Evolutionary conservation across 2,329 filamentous ascomycete species (phyloP).

Genomic region (Purpureocillium lavendulum): DNA sequence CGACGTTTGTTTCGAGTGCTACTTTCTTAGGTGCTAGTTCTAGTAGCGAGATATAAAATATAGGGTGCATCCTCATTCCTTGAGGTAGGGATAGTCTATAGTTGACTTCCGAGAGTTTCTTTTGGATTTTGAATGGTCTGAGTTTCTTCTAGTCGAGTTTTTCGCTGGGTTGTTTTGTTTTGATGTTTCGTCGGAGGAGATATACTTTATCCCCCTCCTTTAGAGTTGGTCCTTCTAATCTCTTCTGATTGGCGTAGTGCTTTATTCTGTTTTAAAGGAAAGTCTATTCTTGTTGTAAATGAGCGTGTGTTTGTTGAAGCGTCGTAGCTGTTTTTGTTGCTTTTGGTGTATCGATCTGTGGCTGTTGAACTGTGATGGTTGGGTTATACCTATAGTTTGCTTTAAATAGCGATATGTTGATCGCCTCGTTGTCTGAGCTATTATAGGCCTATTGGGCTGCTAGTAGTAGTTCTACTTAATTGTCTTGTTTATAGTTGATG

Average conservation of each 20-base stretch:
- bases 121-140: conserved; percentile 8
- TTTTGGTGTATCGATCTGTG: conserved; percentile 1
- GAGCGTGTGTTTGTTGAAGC: conserved; percentile 6
- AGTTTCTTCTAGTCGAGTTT: conserved; percentile 13
- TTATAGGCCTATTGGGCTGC: no score
- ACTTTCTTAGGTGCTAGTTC: conserved; percentile 6
- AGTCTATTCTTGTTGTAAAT: no score
- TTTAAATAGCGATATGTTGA: no score
- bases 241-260: no score
- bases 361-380: no score
- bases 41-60: conserved; percentile 13
- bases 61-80: conserved; percentile 4
- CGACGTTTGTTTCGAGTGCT: conserved; percentile 4
- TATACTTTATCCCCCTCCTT: conserved; percentile 9
- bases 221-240: conserved; percentile 1
- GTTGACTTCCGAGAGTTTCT: no score
- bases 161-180: conserved; percentile 7
- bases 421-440: no score
- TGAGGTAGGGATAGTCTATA: no score
- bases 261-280: no score
- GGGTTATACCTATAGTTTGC: no score
- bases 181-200: conserved; percentile 9
- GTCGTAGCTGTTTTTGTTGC: conserved; percentile 3
- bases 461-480: no score
- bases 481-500: no score